These are phyloP conservation scores for Fusarium austroafricanum DNA, from an alignment of 2,329 filamentous ascomycete genomes.

Conservation along the genomic window DNA sequence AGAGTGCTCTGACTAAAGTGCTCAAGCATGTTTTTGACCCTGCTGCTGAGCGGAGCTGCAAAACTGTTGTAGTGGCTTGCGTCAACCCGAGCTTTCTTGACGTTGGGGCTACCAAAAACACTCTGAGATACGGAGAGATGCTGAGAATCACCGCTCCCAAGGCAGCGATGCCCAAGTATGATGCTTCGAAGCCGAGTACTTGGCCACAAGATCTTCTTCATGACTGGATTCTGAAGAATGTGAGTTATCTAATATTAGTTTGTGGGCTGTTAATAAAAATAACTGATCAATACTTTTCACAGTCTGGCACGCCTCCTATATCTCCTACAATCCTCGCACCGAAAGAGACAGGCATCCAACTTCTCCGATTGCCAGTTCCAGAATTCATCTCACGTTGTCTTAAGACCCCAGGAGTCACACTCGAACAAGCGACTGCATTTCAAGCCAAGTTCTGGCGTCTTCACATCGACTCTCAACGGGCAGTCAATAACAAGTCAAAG, in stretches of 20 bases:
- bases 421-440: constrained; percentile 56
- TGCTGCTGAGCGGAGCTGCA: constrained; percentile 51
- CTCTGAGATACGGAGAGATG: constrained; percentile 61
- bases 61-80: constrained; percentile 60
- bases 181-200: constrained; percentile 49
- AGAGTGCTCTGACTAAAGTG: constrained; percentile 60
- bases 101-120: constrained; percentile 59
- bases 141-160: constrained; percentile 54
- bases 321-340: constrained; percentile 52
- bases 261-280: background rate
- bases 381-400: constrained; percentile 57
- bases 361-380: constrained; percentile 53
- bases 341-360: constrained; percentile 54
- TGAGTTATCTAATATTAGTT: constrained; percentile 42
- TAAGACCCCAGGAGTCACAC: constrained; percentile 50
- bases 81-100: constrained; percentile 61
- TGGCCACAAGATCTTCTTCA: constrained; percentile 56
- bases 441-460: constrained; percentile 57
- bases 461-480: constrained; percentile 54
- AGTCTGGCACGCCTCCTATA: constrained; percentile 56
- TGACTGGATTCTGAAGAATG: constrained; percentile 56
- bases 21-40: constrained; percentile 64
- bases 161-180: constrained; percentile 36
- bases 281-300: background rate
- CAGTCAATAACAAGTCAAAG: constrained; percentile 9